Evolutionary conservation across 2,329 filamentous ascomycete species (phyloP), one percentile per base, ranked within the genome.

Genomic region (Lecanicillium sp.): DNA sequence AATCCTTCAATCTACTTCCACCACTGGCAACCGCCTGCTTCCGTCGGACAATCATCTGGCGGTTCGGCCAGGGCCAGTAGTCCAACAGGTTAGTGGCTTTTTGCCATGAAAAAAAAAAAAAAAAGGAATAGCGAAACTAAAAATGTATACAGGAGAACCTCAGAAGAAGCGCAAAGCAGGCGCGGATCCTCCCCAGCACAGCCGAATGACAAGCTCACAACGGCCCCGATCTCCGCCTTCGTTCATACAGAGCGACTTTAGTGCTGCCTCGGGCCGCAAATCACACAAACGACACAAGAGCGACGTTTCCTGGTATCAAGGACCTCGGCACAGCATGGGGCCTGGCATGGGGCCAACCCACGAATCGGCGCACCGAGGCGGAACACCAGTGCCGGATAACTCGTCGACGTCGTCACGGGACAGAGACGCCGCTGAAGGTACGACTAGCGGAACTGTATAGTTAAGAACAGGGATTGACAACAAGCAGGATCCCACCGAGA

Each of bases 1-100:
- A 87, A 86, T 33, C 82, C 85, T 0, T 86, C 84, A 19, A 86
- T 95, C 40, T 93, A 88, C 65, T 95, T 95, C 63, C 88, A 95
- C 61, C 88, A 95, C 62, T 95, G 90, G 89, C 86, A 91, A 51
- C 90, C 90, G 38, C 90, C 90, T 12, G 78, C 75, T 19, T 78
- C 81, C 65, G 72, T 74, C 54, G 75, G 77, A 51, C 69, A 74
- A 52, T 24, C 44, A 3, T 23, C 44, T 2, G 69, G 75, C 54
- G 70, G 73, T 62, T 73, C 77, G 49, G 80, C 81, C 58, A 83
- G 86, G 62, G 84, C 86, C 52, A 79, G 78, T 59, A 86, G 85
- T 53, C 84, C 87, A 60, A 84, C 86, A 70, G 83, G 84, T 80
- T 84, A 80, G 81, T 81, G 73, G 17, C 32, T n/a, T 6, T 19